A percentile compares a stretch with the other conserved stretches of the same genome.
phyloP scores from a whole-genome alignment of 164 flowering plant genomes.

The Kingdonia uniflora region DNA sequence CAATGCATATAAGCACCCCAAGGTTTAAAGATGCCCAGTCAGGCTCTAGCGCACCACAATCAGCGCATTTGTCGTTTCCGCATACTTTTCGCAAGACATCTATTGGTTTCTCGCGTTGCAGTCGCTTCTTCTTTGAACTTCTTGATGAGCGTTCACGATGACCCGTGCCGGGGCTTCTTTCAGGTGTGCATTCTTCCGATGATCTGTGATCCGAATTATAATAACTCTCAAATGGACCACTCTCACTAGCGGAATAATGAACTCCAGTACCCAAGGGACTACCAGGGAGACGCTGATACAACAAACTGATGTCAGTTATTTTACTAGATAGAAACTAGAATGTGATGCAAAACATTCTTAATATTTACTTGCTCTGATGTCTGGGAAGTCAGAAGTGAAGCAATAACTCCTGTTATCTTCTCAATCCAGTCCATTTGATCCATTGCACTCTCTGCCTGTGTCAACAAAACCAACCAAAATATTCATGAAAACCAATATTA shows the following conservation, averaged over 20 bases:
- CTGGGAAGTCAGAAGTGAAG: constrained; percentile 90
- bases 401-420: constrained; percentile 98
- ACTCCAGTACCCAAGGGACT: constrained; percentile 19
- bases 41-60: constrained; percentile 94
- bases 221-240: constrained; percentile 83
- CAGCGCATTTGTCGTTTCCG: constrained; percentile 96
- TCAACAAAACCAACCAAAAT: constrained; percentile 13
- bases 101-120: constrained; percentile 69
- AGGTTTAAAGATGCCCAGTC: constrained; percentile 99
- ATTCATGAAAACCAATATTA: too few species aligned
- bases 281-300: constrained; percentile 26
- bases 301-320: background rate
- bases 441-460: constrained; percentile 96
- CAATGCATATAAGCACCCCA: constrained; percentile 93
- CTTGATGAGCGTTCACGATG: constrained; percentile 46
- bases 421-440: constrained; percentile 99
- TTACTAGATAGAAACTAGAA: background rate
- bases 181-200: constrained; percentile 43
- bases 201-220: constrained; percentile 48
- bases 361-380: constrained; percentile 26
- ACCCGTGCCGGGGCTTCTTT: constrained; percentile 30
- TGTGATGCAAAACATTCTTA: background rate
- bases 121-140: constrained; percentile 43
- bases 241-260: constrained; percentile 24
- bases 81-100: constrained; percentile 57